Evolutionary conservation across 2,329 filamentous ascomycete species (phyloP), one percentile per base, ranked within the genome.

Genomic region (Diaporthe ilicicola): DNA sequence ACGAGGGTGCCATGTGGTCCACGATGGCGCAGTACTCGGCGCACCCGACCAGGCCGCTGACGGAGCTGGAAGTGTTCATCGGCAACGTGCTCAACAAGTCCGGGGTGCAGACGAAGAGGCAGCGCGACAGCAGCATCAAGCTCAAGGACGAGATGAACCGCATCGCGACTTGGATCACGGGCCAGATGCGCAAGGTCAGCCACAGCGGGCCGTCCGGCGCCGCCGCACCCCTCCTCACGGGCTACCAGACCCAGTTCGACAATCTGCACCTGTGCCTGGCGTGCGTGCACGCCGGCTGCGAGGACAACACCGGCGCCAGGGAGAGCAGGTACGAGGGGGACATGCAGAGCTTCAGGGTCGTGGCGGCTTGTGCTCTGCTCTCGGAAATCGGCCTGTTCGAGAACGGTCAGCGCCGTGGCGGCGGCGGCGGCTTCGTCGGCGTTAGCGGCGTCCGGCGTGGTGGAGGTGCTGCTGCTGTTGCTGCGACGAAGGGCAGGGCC

Each of bases 51-150:
- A 77, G 77, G 22, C 78, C 79, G 0, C 78, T 89, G 9, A 82
- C 78, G 0, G 88, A 89, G 74, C 78, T 87, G 0, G 88, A 89
- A 71, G 85, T 87, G 0, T 88, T 89, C 67, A 87, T 86, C 29
- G 88, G 87, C 10, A 84, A 82, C n/a, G 84, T 89, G n/a, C 77
- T 88, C 50, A 88, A 86, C 77, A 86, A 83, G 72, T 79, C 77
- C 0, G 87, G 87, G 0, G 74, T 79, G 0, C 87, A 87, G 76
- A 87, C 84, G 0, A 79, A 80, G 12, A 83, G 85, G 2, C 86
- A 89, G 73, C 83, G 86, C 3, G 87, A 89, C 56, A 80, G 81
- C 2, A 88, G 87, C 2, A 78, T 83, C 56, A 85, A 85, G 74
- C 81, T 89, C 24, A 85, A 83, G 67, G 86, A 88, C 17, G 85